Percentiles rank a stretch among this genome's conserved stretches.
phyloP scores from a whole-genome alignment of 2,329 filamentous ascomycete species.

The Hypoxylon sp. region DNA sequence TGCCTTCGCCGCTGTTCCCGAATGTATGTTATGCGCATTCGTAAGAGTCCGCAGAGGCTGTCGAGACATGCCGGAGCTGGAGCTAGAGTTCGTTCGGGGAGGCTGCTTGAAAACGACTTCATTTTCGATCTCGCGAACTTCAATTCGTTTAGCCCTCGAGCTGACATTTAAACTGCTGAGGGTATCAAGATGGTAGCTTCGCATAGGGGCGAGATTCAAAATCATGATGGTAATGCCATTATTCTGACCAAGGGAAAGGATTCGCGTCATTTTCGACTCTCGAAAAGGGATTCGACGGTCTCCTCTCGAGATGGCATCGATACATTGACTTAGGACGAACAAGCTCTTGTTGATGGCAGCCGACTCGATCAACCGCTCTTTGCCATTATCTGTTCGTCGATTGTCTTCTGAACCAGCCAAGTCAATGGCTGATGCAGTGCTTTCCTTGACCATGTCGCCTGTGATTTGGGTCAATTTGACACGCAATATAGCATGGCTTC shows the following conservation, averaged over 20 bases:
- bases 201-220: slow-evolving; percentile 88
- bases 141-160: slow-evolving; percentile 94
- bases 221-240: slow-evolving; percentile 97
- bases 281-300: slow-evolving; percentile 87
- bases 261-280: slow-evolving; percentile 97
- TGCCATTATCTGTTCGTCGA: slow-evolving; percentile 89
- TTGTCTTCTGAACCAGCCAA: slow-evolving; percentile 97
- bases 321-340: slow-evolving; percentile 93
- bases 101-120: slow-evolving; percentile 86
- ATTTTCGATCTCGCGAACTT: slow-evolving; percentile 94
- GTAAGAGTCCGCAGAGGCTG: slow-evolving; percentile 83
- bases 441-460: slow-evolving; percentile 72
- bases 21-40: slow-evolving; percentile 77
- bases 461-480: slow-evolving; percentile 86
- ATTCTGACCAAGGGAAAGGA: slow-evolving; percentile 91
- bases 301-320: slow-evolving; percentile 85
- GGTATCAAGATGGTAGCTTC: slow-evolving; percentile 92
- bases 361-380: slow-evolving; percentile 91
- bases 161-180: slow-evolving; percentile 94
- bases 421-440: slow-evolving; percentile 92
- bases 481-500: slow-evolving; percentile 89
- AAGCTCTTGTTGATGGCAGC: slow-evolving; percentile 97
- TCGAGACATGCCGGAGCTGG: slow-evolving; percentile 57
- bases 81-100: slow-evolving; percentile 60
- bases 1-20: slow-evolving; percentile 61